Conservation (phyloP, 371 early-diverging fungal genomes). For the Syncephalis plumigaleata region DNA sequence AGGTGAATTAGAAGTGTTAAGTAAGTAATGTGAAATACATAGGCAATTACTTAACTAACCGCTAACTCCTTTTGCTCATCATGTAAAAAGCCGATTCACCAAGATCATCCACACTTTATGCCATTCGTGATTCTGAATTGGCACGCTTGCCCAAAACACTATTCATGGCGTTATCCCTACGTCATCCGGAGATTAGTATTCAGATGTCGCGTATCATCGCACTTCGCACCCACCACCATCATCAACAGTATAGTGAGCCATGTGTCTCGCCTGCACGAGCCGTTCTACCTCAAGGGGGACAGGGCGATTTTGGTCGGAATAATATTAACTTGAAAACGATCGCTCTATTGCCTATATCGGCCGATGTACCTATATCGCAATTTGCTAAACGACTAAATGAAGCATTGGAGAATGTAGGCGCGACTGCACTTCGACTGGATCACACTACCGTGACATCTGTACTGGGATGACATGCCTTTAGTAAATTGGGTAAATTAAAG, state of each 20-base stretch:
- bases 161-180: constrained; percentile 73
- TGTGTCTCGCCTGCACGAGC: constrained; percentile 9
- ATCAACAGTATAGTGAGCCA: constrained; percentile 9
- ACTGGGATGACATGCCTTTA: constrained; percentile 86
- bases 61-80: not conserved
- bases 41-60: not conserved
- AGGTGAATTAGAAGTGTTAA: constrained; percentile 86
- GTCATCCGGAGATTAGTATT: constrained; percentile 82
- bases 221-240: constrained; percentile 34
- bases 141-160: constrained; percentile 90
- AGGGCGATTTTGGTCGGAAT: constrained; percentile 33
- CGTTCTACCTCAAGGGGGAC: constrained; percentile 3
- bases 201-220: constrained; percentile 86
- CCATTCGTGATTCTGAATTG: constrained; percentile 92
- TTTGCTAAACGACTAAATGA: constrained; percentile 70
- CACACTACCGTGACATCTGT: constrained; percentile 57
- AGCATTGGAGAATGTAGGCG: constrained; percentile 58
- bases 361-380: constrained; percentile 64
- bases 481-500: constrained; percentile 77
- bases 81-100: constrained; percentile 50
- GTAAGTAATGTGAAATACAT: constrained; percentile 14
- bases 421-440: constrained; percentile 56
- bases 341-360: constrained; percentile 75
- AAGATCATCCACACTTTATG: constrained; percentile 81
- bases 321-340: constrained; percentile 87